Percentiles rank a stretch among this genome's conserved stretches.
Evolutionary conservation across 768 basidiomycete genomes (phyloP).

Genomic region (Podaxis mareebaensis): DNA sequence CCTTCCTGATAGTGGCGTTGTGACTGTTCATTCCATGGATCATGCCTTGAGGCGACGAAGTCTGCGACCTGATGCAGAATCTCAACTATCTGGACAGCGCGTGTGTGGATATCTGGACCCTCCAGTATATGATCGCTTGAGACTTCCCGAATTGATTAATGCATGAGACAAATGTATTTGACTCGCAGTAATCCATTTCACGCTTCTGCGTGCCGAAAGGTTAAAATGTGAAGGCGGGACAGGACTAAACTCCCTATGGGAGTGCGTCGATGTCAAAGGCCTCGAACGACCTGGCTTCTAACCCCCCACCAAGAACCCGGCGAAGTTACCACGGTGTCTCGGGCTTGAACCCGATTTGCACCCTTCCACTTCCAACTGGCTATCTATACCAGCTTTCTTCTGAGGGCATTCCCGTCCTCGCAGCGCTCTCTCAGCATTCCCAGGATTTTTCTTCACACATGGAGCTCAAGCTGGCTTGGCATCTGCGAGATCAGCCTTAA

Average conservation of each 20-base stretch:
- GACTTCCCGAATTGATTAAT: neutral
- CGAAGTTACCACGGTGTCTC: conserved; percentile 1
- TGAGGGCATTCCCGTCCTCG: neutral
- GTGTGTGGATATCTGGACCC: neutral
- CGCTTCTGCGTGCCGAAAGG: neutral
- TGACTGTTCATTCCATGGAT: neutral
- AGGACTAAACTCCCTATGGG: neutral
- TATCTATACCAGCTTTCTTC: neutral
- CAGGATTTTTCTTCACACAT: neutral
- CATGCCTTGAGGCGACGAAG: neutral
- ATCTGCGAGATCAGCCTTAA: neutral
- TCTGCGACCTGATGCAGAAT: neutral
- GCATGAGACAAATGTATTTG: neutral
- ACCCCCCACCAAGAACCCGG: neutral
- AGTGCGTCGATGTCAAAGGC: neutral
- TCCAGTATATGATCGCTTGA: neutral
- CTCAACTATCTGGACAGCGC: neutral
- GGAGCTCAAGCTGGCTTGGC: neutral
- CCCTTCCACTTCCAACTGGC: neutral
- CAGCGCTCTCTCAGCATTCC: neutral
- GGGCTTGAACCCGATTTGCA: neutral
- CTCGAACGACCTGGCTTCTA: neutral
- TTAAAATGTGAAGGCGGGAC: neutral
- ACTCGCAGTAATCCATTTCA: no score
- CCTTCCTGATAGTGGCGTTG: neutral